Base-by-base conservation (phyloP, 345 rosid species). In the Populus pruinosa region DNA sequence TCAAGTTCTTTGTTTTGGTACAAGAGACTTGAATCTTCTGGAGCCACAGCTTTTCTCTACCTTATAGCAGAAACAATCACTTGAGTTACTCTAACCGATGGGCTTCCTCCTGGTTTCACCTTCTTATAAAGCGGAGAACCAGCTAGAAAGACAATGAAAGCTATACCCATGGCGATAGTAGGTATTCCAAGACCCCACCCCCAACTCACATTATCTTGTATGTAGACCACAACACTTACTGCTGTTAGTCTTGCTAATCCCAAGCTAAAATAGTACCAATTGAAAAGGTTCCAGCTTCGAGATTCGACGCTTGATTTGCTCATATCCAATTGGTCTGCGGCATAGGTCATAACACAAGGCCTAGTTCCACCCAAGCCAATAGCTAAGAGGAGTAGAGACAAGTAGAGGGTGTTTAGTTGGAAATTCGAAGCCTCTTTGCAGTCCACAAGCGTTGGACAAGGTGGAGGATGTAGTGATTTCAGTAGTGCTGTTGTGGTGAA, bases 161-260 rank as follows among this genome's bases (percentile, higher is more conserved):
- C 87, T 13, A 88, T 4, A 13, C 72, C 85, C 94, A 88, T 88
- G 35, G 86, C 89, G 4, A 88, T 76, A 17, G 94, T 66, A 3
- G 92, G 94, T 71, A 91, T 87, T 6, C 91, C 91, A 8, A 91
- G 88, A 3, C 92, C 94, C 92, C 91, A 91, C 18, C 82, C 83
- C 94, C 94, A 91, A 1, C 91, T 88, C 21, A 89, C 90, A 62
- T 91, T 81, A 56, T 91, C 94, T 76, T 91, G 92, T 21, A 91
- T 76, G 67, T 91, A 91, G 71, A 91, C 91, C 21, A 91, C 87
- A 23, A 88, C 75, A 5, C 91, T 91, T 55, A 86, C 75, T 17
- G 92, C 91, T 31, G 79, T 61, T 17, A 91, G 79, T 0, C 87
- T 88, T 9, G 94, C 94, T 49, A 86, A 43, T 33, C 90, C 91